Percentiles rank a stretch among this genome's conserved stretches.
Evolutionary conservation across 306 rosid species (phyloP).

Genomic region (Psophocarpus tetragonolobus): DNA sequence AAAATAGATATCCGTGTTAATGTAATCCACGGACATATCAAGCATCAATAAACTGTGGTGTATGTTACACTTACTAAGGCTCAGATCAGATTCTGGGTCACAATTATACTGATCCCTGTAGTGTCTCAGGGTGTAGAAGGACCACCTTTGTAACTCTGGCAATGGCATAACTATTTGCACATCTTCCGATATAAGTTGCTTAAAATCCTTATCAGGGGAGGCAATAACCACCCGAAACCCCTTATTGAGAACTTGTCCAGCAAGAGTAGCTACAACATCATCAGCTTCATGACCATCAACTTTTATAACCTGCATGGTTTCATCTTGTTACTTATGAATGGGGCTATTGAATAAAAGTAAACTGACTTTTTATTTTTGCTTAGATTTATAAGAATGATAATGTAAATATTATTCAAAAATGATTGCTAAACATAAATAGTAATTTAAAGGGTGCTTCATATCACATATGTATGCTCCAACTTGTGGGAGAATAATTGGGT

Average conservation of each 20-base stretch:
- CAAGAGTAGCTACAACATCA: constrained; percentile 92
- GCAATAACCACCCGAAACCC: constrained; percentile 75
- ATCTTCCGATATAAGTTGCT: constrained; percentile 90
- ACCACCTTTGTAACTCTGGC: constrained; percentile 84
- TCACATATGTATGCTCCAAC: too few species aligned
- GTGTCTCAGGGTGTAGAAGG: constrained; percentile 83
- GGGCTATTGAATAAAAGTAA: not conserved
- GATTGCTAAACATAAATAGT: not conserved
- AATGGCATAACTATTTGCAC: constrained; percentile 89
- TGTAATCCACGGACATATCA: not conserved
- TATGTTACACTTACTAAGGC: constrained; percentile 72
- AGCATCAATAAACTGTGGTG: not conserved
- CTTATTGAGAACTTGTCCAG: constrained; percentile 61
- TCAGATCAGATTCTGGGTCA: constrained; percentile 80
- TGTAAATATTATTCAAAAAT: not conserved
- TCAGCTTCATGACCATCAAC: constrained; percentile 89
- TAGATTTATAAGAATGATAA: constrained; percentile 4
- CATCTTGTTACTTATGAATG: constrained; percentile 30
- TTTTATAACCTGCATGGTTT: constrained; percentile 56
- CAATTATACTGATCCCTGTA: constrained; percentile 81
- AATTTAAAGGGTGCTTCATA: not conserved
- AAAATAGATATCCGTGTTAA: constrained; percentile 10
- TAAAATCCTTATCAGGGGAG: constrained; percentile 98
- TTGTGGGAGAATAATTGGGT: too few species aligned
- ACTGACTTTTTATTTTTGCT: not conserved